A percentile compares a stretch with the other conserved stretches of the same genome.
Evolutionary conservation across 768 basidiomycete genomes (phyloP).

Genomic region (Mycena capillaripes): DNA sequence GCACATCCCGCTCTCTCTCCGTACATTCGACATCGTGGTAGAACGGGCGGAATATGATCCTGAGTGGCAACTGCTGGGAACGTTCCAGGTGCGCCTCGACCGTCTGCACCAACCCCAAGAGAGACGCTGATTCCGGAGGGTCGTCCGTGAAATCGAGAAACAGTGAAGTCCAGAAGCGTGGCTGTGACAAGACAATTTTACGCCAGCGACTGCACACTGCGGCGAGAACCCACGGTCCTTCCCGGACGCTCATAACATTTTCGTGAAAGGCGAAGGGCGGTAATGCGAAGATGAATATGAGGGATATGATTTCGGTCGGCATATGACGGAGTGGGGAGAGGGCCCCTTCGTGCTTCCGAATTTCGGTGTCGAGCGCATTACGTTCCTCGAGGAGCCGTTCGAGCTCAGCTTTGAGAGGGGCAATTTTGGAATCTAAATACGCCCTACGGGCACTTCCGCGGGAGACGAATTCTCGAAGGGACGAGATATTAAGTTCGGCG

Average conservation of each 20-base stretch:
- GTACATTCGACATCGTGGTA: background rate
- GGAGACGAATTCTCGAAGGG: constrained; percentile 8
- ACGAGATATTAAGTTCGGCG: background rate
- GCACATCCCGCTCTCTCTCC: background rate
- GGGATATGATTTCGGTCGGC: constrained; percentile 3
- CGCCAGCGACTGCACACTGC: constrained; percentile 15
- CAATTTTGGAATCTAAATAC: constrained; percentile 6
- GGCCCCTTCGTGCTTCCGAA: constrained; percentile 12
- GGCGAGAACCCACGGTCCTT: background rate
- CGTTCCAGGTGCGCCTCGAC: background rate
- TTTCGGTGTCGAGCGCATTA: background rate
- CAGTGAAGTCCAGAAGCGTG: background rate
- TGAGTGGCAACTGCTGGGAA: background rate
- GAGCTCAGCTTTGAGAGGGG: background rate
- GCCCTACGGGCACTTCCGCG: background rate
- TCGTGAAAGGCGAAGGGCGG: background rate
- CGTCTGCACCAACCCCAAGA: background rate
- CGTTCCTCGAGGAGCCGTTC: background rate
- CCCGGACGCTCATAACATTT: background rate
- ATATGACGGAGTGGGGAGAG: constrained; percentile 13
- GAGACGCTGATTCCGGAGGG: background rate
- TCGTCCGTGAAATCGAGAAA: background rate
- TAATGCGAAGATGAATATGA: constrained; percentile 7
- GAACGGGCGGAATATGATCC: background rate
- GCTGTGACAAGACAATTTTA: background rate